Base-by-base conservation (phyloP, 2,329 filamentous ascomycete genomes). In the Fusarium pilosicola region DNA sequence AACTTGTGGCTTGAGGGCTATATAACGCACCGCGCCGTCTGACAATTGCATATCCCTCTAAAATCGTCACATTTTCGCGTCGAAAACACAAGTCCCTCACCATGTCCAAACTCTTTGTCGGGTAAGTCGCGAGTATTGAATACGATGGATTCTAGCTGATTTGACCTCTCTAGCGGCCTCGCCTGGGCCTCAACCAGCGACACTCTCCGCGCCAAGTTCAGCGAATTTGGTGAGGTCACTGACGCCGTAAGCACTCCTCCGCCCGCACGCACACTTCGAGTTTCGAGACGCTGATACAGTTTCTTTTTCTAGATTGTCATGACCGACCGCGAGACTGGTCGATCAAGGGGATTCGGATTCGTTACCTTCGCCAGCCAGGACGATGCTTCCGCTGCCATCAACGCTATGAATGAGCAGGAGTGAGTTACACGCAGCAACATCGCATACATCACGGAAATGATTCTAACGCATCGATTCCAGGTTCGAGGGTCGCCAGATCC, bases 101-200 rank as follows among this genome's bases (percentile, higher is more conserved):
- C 42, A 58, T 58, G 56, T 58, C 59, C 39, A 62, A 62, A 58
- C 36, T 62, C 32, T 62, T 62, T 24, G 51, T 62, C 59, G 59
- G 59, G 59, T 62, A 57, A 45, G 59, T 41, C 38, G 36, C 22
- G n/a, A 52, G n/a, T 10, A 55, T 55, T 55, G 24, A 41, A 7
- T 28, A n/a, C 18, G 15, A 55, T 39, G 51, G 5, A n/a, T 41
- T 41, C 10, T 20, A 58, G 18, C 55, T 58, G 12, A 58, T 34
- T 26, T 28, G 41, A 49, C 24, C 8, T 36, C 30, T 46, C 9
- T 12, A 62, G 59, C 51, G 59, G 59, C 51, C 59, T 62, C 22
- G 30, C 59, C 18, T 62, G 59, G 59, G 44, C 22, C 49, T 58
- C 59, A 36, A 58, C 30, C 24, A 57, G 39, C 24, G 51, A 62